Base-by-base conservation (phyloP, 2,329 filamentous ascomycete species). In the Anthostomella pinea region DNA sequence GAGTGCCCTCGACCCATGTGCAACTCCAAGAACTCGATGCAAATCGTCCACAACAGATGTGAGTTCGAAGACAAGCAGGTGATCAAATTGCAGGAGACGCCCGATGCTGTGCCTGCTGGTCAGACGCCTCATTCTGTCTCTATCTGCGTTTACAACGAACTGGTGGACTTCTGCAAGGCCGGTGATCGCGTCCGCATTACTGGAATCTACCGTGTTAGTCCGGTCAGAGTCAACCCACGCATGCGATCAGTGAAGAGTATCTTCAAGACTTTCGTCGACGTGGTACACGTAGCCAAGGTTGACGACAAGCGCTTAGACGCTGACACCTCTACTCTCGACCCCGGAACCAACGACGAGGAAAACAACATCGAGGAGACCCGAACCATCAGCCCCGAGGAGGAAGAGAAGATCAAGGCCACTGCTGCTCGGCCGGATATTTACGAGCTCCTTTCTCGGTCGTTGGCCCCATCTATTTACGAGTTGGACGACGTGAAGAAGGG, bases 401-500 rank as follows among this genome's bases (percentile, higher is more conserved):
- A 95, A 59, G 81, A 81, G 38, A 91, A 85, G 68, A 98, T 98
- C 59, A 85, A 79, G 54, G 81, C 77, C 41, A 93, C 86, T 8
- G 87, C 86, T 8, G 75, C 78, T 20, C 81, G 93, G 35, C 72
- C 83, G 2, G 93, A 98, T 61, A 82, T 98, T 35, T 98, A 98
- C 62, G 90, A 98, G 15, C 77, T 98, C 16, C 78, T 98, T 4
- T 78, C 93, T 13, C 81, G 91, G 23, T 97, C 91, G 2, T 72
- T 98, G 18, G 93, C 93, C 2, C 93, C 93, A 10, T 96, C 90
- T 41, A 85, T 98, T 56, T 96, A 94, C 67, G 93, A 98, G 65
- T 86, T 95, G 82, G 93, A 98, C 51, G 93, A 98, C 56, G 89
- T 97, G 30, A 98, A 98, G 73, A 98, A 98, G 67, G 93, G 93